phyloP scores from a whole-genome alignment of 2,329 filamentous ascomycete genomes.

The Hypocrella siamensis region DNA sequence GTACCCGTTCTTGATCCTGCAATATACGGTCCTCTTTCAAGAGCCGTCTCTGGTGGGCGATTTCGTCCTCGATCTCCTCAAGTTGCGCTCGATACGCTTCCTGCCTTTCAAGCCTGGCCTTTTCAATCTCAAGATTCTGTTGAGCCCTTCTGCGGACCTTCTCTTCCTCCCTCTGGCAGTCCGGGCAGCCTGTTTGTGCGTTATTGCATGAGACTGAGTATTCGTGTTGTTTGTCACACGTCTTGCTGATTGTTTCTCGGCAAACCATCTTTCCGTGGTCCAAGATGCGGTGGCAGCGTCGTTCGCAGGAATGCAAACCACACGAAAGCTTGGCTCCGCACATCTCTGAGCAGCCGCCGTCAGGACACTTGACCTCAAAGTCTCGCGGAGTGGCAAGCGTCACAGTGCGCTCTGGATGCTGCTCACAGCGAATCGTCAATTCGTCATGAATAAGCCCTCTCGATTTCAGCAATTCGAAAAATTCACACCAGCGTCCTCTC shows the following conservation, averaged over 20 bases:
- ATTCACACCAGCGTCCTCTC: slow-evolving; percentile 32
- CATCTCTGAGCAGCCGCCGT: slow-evolving; percentile 50
- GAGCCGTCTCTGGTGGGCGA: slow-evolving; percentile 28
- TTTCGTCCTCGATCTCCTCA: slow-evolving; percentile 34
- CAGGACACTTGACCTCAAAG: slow-evolving; percentile 47
- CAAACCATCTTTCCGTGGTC: slow-evolving; percentile 38
- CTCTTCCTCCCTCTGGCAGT: slow-evolving; percentile 35
- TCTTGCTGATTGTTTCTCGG: slow-evolving; percentile 18
- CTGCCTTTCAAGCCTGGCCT: slow-evolving; percentile 26
- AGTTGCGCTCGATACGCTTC: slow-evolving; percentile 27
- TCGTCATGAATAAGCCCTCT: slow-evolving; percentile 41
- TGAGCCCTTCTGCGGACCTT: slow-evolving; percentile 24
- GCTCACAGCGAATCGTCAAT: slow-evolving; percentile 42
- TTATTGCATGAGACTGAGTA: slow-evolving; percentile 28
- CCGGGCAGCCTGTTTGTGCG: slow-evolving; percentile 23
- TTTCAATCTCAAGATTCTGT: slow-evolving; percentile 35
- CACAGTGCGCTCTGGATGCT: slow-evolving; percentile 34
- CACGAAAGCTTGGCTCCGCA: slow-evolving; percentile 43
- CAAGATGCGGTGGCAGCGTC: slow-evolving; percentile 43
- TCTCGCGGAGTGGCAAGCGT: slow-evolving; percentile 34
- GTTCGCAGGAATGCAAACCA: slow-evolving; percentile 40
- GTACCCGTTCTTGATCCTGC: slow-evolving; percentile 22
- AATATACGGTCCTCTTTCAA: slow-evolving; percentile 27
- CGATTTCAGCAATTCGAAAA: slow-evolving; percentile 39
- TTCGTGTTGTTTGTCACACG: slow-evolving; percentile 37